phyloP scores from a whole-genome alignment of 305 asterid species.

The Solanum hybrid region DNA sequence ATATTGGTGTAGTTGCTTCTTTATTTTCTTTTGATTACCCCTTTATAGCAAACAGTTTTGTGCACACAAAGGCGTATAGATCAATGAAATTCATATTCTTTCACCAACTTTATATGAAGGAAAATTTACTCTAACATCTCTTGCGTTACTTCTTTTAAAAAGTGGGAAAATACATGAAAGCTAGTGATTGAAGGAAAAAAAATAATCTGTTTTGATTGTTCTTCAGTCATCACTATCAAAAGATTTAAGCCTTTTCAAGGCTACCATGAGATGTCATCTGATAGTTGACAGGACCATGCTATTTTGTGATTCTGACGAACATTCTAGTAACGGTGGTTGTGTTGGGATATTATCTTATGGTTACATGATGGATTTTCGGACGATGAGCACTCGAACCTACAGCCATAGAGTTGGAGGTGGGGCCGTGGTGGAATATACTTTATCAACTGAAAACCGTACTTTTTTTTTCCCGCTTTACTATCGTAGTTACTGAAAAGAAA shows the following conservation, averaged over 20 bases:
- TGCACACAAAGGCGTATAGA: slow-evolving; percentile 10
- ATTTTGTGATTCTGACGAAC: background rate
- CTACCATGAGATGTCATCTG: background rate
- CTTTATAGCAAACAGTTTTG: background rate
- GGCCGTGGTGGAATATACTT: background rate
- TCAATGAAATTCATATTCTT: slow-evolving; percentile 8
- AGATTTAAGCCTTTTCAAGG: background rate
- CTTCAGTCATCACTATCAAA: background rate
- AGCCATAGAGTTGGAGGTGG: background rate
- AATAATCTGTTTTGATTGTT: background rate
- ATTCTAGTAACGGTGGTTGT: background rate
- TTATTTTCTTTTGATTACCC: background rate
- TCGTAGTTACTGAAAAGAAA: background rate
- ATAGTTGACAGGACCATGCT: background rate
- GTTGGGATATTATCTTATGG: background rate
- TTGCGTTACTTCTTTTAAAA: background rate
- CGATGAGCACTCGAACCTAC: background rate
- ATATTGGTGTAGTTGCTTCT: background rate
- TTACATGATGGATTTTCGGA: background rate
- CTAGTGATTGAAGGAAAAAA: background rate
- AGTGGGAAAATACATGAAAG: background rate
- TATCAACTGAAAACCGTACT: background rate
- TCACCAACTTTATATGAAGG: background rate
- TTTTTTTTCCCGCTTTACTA: background rate
- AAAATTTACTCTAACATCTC: background rate